Percentiles rank a stretch among this genome's conserved stretches.
These are phyloP conservation scores for Coniochaeta sp. DNA, from an alignment of 2,329 filamentous ascomycete genomes.

Conservation along the genomic window DNA sequence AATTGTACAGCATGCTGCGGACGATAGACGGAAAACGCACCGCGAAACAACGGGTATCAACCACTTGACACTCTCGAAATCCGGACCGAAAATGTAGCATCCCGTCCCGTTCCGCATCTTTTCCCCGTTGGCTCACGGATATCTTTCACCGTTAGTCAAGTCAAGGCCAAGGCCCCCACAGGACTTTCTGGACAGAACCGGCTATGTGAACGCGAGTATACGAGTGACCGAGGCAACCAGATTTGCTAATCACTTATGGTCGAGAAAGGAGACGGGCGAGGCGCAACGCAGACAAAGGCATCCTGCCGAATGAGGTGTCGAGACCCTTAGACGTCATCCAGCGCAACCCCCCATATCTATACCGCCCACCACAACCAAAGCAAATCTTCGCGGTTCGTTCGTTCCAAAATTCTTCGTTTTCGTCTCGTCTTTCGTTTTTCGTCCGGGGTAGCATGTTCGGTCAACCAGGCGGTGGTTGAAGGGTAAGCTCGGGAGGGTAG, in stretches of 20 bases:
- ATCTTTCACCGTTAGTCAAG: neutral
- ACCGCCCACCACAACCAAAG: neutral
- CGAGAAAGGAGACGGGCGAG: neutral
- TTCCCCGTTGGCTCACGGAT: neutral
- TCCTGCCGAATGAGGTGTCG: neutral
- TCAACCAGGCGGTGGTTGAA: neutral
- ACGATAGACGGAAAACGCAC: neutral
- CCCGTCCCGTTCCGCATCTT: neutral
- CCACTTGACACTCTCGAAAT: neutral
- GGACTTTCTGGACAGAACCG: neutral
- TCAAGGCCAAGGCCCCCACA: neutral
- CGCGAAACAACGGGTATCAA: slow-evolving; percentile 2
- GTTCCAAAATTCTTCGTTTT: neutral
- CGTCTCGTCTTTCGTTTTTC: slow-evolving; percentile 1
- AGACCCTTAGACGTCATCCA: neutral
- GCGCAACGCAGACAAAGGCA: neutral
- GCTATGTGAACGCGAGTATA: neutral
- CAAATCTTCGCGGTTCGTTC: neutral
- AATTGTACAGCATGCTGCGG: slow-evolving; percentile 3
- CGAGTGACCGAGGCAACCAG: neutral
- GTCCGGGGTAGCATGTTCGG: neutral
- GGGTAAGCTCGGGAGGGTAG: neutral
- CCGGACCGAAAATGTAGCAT: neutral
- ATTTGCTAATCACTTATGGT: neutral
- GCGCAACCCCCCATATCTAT: neutral